phyloP scores from a whole-genome alignment of 2,329 filamentous ascomycete species.

The Cytospora paraplurivora region DNA sequence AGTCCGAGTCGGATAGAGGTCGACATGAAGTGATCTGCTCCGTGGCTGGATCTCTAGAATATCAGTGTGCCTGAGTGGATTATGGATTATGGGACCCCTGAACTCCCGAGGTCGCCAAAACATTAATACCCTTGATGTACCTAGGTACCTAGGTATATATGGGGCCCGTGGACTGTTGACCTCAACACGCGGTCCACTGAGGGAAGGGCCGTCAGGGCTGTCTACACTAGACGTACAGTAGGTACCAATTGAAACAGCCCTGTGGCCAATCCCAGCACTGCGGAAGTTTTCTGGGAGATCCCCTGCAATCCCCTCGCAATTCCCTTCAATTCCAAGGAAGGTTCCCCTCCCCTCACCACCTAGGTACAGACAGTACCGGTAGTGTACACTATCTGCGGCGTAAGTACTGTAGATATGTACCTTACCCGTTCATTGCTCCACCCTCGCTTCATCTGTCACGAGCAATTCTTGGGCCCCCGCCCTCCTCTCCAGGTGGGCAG shows the following conservation, averaged over 20 bases:
- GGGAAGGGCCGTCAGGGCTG: not conserved
- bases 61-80: no score
- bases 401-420: not conserved
- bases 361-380: not conserved
- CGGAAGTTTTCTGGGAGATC: not conserved
- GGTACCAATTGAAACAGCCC: not conserved
- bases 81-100: no score
- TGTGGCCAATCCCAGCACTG: not conserved
- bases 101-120: no score
- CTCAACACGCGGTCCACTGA: not conserved
- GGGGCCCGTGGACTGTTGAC: no score
- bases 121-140: no score
- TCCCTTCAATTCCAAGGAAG: not conserved
- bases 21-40: no score
- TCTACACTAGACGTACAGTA: not conserved
- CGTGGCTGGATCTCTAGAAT: no score
- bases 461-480: constrained; percentile 22
- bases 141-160: no score
- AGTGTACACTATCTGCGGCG: no score
- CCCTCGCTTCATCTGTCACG: constrained; percentile 25
- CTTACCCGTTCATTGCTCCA: constrained; percentile 25
- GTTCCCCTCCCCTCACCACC: not conserved
- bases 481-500: constrained; percentile 12
- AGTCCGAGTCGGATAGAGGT: no score
- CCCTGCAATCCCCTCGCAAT: not conserved